Conservation (phyloP, 2,329 filamentous ascomycete species). For the Periconia sp. region DNA sequence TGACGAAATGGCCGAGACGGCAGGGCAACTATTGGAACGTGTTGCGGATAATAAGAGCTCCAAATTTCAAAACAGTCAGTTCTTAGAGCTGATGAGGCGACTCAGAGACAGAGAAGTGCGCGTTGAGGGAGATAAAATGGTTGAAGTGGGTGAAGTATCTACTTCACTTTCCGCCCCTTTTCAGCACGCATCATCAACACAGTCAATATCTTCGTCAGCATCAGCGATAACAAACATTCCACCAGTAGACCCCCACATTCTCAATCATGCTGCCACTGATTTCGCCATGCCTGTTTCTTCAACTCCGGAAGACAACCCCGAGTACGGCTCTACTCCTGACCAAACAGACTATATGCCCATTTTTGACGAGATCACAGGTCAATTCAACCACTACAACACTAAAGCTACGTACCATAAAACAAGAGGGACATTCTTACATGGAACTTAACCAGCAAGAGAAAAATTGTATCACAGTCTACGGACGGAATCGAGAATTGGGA, state of each 20-base stretch:
- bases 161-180: conserved; percentile 6
- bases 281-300: conserved; percentile 34
- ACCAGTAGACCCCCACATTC: conserved; percentile 29
- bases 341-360: conserved; percentile 12
- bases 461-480: conserved; percentile 22
- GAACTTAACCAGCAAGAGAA: neutral
- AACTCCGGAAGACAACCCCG: conserved; percentile 6
- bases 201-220: neutral
- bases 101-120: conserved; percentile 72
- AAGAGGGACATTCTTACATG: neutral
- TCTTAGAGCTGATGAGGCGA: conserved; percentile 74
- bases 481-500: conserved; percentile 36
- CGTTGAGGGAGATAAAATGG: conserved; percentile 70
- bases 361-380: conserved; percentile 36
- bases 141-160: conserved; percentile 49
- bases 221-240: conserved; percentile 11
- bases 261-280: conserved; percentile 31
- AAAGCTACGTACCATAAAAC: conserved; percentile 21
- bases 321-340: conserved; percentile 7
- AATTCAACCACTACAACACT: conserved; percentile 30
- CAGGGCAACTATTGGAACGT: conserved; percentile 68
- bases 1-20: conserved; percentile 72
- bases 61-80: conserved; percentile 79
- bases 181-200: neutral
- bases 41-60: conserved; percentile 68